Conservation (phyloP, 2,329 filamentous ascomycete species). For the Aureobasidium subglaciale region DNA sequence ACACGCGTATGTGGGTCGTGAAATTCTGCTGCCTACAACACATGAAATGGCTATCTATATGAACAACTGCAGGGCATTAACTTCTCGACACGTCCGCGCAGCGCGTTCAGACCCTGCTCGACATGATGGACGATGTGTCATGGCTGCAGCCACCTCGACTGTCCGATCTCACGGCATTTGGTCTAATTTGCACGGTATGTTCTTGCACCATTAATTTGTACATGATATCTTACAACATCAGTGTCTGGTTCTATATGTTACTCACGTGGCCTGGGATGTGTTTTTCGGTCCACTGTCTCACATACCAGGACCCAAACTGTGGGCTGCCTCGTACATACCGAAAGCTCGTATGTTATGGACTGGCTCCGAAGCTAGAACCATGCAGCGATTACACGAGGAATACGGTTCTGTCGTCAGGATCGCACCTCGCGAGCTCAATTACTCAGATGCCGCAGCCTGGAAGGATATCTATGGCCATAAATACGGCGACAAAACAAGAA, state of each 20-base stretch:
- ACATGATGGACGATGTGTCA: too few species aligned
- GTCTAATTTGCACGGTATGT: neutral
- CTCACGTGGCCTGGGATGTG: constrained; percentile 29
- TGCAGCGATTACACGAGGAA: constrained; percentile 28
- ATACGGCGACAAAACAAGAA: constrained; percentile 5
- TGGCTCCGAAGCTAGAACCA: constrained; percentile 15
- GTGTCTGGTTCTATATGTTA: neutral
- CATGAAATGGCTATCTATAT: too few species aligned
- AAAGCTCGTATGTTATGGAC: constrained; percentile 9
- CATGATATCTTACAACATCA: neutral
- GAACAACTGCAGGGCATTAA: too few species aligned
- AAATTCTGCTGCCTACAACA: too few species aligned
- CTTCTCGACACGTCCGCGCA: neutral
- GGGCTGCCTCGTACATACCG: constrained; percentile 28
- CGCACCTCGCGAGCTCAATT: constrained; percentile 42
- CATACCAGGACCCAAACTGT: constrained; percentile 36
- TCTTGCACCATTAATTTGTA: neutral
- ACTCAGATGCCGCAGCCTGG: constrained; percentile 33
- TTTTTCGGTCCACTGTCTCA: constrained; percentile 38
- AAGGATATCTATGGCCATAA: constrained; percentile 31
- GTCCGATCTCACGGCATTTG: neutral
- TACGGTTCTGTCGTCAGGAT: constrained; percentile 43
- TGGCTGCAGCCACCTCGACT: neutral
- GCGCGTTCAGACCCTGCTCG: neutral
- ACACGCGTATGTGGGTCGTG: too few species aligned